Evolutionary conservation across 1,284 basidiomycete species (phyloP).

Genomic region (Boletus mariae): DNA sequence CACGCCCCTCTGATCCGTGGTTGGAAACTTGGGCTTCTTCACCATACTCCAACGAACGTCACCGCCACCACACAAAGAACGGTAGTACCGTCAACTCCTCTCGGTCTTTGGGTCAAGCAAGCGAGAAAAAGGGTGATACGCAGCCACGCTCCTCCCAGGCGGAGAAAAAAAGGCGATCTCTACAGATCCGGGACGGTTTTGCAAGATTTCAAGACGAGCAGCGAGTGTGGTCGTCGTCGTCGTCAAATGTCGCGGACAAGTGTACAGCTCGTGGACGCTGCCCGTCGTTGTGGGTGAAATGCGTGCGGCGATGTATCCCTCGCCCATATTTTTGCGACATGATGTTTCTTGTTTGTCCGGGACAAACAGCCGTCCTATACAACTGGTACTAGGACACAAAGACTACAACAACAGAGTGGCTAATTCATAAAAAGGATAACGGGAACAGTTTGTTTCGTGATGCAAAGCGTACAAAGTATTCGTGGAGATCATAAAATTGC

Average conservation of each 20-base stretch:
- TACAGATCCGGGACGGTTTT: conserved; percentile 55
- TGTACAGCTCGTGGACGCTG: background rate
- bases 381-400: background rate
- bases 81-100: background rate
- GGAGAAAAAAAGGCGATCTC: conserved; percentile 45
- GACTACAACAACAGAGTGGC: conserved; percentile 3
- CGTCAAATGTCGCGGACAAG: conserved; percentile 5
- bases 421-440: background rate
- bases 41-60: conserved; percentile 9
- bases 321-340: conserved; percentile 37
- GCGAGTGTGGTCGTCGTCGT: conserved; percentile 1
- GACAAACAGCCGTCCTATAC: conserved; percentile 26
- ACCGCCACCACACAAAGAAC: conserved; percentile 5
- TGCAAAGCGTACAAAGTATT: conserved; percentile 14
- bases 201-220: conserved; percentile 46
- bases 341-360: conserved; percentile 36
- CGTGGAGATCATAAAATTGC: conserved; percentile 12
- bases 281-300: conserved; percentile 25
- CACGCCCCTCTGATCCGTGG: background rate
- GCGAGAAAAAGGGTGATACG: conserved; percentile 1
- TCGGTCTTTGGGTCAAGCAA: background rate
- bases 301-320: conserved; percentile 23
- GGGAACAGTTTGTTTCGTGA: background rate
- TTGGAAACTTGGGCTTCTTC: conserved; percentile 17
- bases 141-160: background rate